phyloP scores from a whole-genome alignment of 345 rosid genomes.

The Hypericum androsaemum region DNA sequence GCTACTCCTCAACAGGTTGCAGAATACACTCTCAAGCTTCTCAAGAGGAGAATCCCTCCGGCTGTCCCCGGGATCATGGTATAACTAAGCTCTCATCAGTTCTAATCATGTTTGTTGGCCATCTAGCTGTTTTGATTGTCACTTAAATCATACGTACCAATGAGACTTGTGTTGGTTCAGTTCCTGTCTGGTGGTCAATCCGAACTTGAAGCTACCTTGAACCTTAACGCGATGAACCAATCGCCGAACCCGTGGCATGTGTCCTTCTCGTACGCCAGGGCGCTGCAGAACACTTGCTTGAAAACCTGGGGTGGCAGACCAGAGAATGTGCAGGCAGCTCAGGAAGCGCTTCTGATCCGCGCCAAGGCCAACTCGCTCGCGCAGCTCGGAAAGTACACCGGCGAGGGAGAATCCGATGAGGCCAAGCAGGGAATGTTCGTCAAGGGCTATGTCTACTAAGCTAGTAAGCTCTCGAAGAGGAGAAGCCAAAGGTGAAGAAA shows the following conservation, averaged over 20 bases:
- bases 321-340: slow-evolving; percentile 79
- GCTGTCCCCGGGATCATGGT: slow-evolving; percentile 99
- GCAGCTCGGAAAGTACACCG: slow-evolving; percentile 90
- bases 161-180: slow-evolving; percentile 26
- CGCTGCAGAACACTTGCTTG: slow-evolving; percentile 89
- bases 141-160: not conserved
- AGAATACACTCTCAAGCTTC: slow-evolving; percentile 89
- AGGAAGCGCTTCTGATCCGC: slow-evolving; percentile 52
- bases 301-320: slow-evolving; percentile 91
- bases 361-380: slow-evolving; percentile 89
- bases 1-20: slow-evolving; percentile 83
- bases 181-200: slow-evolving; percentile 99
- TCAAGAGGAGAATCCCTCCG: slow-evolving; percentile 73
- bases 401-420: slow-evolving; percentile 86
- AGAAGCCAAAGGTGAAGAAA: too few relatives aligned
- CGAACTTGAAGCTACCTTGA: slow-evolving; percentile 91
- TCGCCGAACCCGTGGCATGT: slow-evolving; percentile 87
- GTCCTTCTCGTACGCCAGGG: slow-evolving; percentile 94
- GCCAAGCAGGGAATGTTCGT: slow-evolving; percentile 92
- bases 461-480: too few relatives aligned
- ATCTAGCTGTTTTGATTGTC: not conserved
- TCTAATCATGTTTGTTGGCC: not conserved
- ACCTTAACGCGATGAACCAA: slow-evolving; percentile 96
- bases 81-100: slow-evolving; percentile 17
- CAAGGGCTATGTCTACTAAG: slow-evolving; percentile 66